These are phyloP conservation scores for Phialophora macrospora DNA, from an alignment of 2,329 filamentous ascomycete species.

Conservation along the genomic window DNA sequence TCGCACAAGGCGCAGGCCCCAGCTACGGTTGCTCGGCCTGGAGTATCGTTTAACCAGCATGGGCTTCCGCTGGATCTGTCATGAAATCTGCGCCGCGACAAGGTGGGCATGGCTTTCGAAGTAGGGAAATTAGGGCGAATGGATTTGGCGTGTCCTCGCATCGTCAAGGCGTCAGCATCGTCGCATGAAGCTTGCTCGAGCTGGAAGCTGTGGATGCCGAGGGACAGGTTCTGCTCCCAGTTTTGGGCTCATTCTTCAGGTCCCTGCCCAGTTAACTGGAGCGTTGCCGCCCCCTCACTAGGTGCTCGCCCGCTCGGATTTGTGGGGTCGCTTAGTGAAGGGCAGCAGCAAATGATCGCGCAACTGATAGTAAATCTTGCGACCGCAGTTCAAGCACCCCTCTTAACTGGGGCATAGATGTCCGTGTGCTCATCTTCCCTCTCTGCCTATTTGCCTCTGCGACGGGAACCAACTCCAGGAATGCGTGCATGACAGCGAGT, in stretches of 20 bases:
- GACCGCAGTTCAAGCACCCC: constrained; percentile 3
- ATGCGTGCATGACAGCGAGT: constrained; percentile 14
- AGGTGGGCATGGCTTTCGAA: background rate
- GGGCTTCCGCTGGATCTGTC: background rate
- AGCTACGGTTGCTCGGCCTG: background rate
- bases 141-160: background rate
- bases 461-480: background rate
- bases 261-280: background rate
- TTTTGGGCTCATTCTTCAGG: background rate
- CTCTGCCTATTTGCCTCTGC: constrained; percentile 2
- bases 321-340: constrained; percentile 20
- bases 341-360: constrained; percentile 15
- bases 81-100: background rate
- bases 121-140: background rate
- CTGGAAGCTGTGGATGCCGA: constrained; percentile 11
- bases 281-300: constrained; percentile 2
- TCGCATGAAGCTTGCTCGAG: background rate
- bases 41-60: constrained; percentile 7
- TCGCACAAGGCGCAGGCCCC: background rate
- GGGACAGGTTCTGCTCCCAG: constrained; percentile 4
- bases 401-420: background rate
- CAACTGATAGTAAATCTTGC: constrained; percentile 7
- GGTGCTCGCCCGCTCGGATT: constrained; percentile 3
- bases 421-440: background rate
- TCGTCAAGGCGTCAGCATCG: background rate